Evolutionary conservation across 2,329 filamentous ascomycete species (phyloP).

Genomic region (Botrytis squamosa): DNA sequence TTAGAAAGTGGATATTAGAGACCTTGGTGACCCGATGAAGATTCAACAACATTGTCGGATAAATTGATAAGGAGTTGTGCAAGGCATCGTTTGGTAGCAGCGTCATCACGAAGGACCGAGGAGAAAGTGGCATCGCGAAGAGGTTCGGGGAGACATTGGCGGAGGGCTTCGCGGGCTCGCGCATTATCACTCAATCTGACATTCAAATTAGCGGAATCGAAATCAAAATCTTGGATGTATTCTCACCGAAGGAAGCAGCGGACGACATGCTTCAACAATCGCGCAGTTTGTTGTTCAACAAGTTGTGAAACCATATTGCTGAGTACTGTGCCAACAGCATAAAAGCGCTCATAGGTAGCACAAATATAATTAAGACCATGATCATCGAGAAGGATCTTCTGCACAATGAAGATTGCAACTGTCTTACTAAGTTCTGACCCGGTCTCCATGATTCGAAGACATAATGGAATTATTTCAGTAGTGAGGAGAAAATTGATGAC

Average conservation of each 20-base stretch:
- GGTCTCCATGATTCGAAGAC: slow-evolving; percentile 98
- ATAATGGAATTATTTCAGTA: slow-evolving; percentile 97
- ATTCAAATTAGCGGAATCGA: slow-evolving; percentile 20
- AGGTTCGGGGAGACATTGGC: slow-evolving; percentile 96
- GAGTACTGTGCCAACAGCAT: slow-evolving; percentile 93
- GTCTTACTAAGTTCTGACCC: slow-evolving; percentile 98
- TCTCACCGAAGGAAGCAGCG: slow-evolving; percentile 89
- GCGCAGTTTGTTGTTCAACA: slow-evolving; percentile 94
- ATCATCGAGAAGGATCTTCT: slow-evolving; percentile 97
- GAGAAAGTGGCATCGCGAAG: slow-evolving; percentile 98
- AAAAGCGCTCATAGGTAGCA: slow-evolving; percentile 97
- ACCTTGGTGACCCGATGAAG: slow-evolving; percentile 36
- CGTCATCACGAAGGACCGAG: slow-evolving; percentile 92
- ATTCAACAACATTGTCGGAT: slow-evolving; percentile 73
- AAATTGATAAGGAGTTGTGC: slow-evolving; percentile 97
- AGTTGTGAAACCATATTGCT: slow-evolving; percentile 99
- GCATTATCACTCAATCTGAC: slow-evolving; percentile 89
- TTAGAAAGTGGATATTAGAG: slow-evolving; percentile 30
- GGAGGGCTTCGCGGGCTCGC: slow-evolving; percentile 86
- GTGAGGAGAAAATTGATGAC: slow-evolving; percentile 99
- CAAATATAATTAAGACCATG: slow-evolving; percentile 98
- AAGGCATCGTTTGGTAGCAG: slow-evolving; percentile 94
- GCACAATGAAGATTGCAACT: slow-evolving; percentile 98
- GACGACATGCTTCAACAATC: slow-evolving; percentile 95
- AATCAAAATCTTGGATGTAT: background rate